Base-by-base conservation (phyloP, 495 filamentous ascomycete genomes). In the Hamigera avellanea region DNA sequence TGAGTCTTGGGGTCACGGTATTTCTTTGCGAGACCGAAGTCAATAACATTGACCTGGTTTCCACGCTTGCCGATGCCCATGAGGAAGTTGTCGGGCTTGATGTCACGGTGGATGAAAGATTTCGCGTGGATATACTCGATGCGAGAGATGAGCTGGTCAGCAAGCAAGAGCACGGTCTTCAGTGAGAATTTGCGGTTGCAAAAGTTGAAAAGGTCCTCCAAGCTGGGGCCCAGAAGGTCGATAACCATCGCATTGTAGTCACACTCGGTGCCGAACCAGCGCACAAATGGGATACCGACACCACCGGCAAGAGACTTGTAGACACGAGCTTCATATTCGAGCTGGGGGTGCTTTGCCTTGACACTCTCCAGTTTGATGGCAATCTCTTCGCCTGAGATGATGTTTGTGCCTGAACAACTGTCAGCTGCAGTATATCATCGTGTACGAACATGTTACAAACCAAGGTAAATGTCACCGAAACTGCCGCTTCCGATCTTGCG, bases 161-260 rank as follows among this genome's bases (percentile, higher is more conserved):
- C 93, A 35, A 99, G 78, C 8, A 99, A 78, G 12, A 99, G 69
- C 27, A 99, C 93, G n/a, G 93, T 99, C 81, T 99, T 99, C 46
- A 99, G 67, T 8, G 91, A 95, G 73, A 96, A 99, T 61, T 99
- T 99, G 57, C 93, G 81, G 76, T 96, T 99, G 79, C 93, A 99
- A 63, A 99, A 99, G 76, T 99, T 99, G 86, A 99, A 99, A n/a
- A 99, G 72, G 57, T 99, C 93, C 65, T 99, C 93, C 70, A 99
- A 70, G 57, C 85, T 93, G 40, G 93, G 93, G 35, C 93, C 93
- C 26, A 99, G 83, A 13, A 99, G 78, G 53, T 99, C 93, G 45
- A 99, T 81, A 33, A 99, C 93, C 93, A 99, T 99, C 52, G 93
- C 93, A 66, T 99, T 96, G 76, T 99, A 99, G 67, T 99, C 93